Base-by-base conservation (phyloP, 2,329 filamentous ascomycete genomes). In the Raffaelea albimanens region DNA sequence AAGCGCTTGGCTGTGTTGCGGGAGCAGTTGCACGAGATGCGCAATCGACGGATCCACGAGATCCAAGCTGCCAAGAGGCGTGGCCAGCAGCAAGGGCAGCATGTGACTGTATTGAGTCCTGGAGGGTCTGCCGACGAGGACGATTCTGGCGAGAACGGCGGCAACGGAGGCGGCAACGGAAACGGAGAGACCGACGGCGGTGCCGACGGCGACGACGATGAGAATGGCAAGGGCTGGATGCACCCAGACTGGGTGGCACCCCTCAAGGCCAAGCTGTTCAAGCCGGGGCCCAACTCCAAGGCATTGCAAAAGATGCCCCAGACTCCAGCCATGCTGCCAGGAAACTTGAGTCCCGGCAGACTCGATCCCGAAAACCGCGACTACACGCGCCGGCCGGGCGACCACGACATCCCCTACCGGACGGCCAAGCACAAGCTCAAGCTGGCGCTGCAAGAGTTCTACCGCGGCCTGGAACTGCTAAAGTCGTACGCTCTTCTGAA, bases 401-500 rank as follows among this genome's bases (percentile, higher is more conserved):
- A 71, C 36, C 70, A 83, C 29, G 78, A 81, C 36, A 85, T 96
- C 0, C 78, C 90, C 0, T 95, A 97, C 65, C 78, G 86, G 22
- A 82, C 83, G 2, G 93, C 93, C 1, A 97, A 95, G 67, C 76
- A 85, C 51, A 95, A 96, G 67, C 73, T 98, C 48, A 97, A 97
- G 65, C 69, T 87, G 43, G 93, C 93, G 0, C 66, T 97, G 44
- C 86, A 95, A 58, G 93, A 97, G 62, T 95, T 89, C 62, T 97
- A 98, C 62, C 83, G 91, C 19, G 85, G 87, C 1, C 73, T 98
- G 14, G 93, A 98, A 61, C 70, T 97, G 41, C 74, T 98, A 50
- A 97, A 96, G 67, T 86, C 87, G 0, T 98, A 95, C 58, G 84
- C 89, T 2, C 69, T 95, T 20, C 72, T 96, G 14, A 98, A 98